These are phyloP conservation scores for Fragilaria crotonensis DNA, from an alignment of 108 stramenopile species.

Conservation along the genomic window DNA sequence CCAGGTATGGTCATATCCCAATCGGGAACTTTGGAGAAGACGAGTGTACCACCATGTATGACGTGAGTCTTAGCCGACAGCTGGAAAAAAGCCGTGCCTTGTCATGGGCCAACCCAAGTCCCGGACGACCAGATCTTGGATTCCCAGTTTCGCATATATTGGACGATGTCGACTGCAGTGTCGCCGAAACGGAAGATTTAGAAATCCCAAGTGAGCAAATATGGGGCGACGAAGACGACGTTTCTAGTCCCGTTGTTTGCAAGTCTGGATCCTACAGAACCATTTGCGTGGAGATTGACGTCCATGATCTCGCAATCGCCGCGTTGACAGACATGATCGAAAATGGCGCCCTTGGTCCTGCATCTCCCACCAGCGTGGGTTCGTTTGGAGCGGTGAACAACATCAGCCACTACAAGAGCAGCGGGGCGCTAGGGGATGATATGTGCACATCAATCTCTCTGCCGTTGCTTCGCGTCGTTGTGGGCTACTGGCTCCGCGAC, in stretches of 20 bases:
- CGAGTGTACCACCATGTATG: conserved; percentile 68
- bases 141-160: conserved; percentile 29
- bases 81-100: conserved; percentile 76
- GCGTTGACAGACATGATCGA: conserved; percentile 58
- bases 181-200: conserved; percentile 7
- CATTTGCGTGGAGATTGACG: conserved; percentile 90
- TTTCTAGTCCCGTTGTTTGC: conserved; percentile 71
- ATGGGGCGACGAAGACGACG: conserved; percentile 79
- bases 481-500: conserved; percentile 82
- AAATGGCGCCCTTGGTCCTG: conserved; percentile 9
- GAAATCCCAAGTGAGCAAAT: conserved; percentile 38
- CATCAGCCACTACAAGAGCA: conserved; percentile 11
- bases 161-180: conserved; percentile 21
- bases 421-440: conserved; percentile 77
- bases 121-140: conserved; percentile 89
- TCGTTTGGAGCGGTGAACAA: conserved; percentile 5
- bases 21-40: conserved; percentile 87
- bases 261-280: conserved; percentile 85
- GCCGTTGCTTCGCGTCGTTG: conserved; percentile 74
- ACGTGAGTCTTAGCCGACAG: conserved; percentile 70
- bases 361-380: conserved; percentile 35
- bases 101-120: conserved; percentile 86
- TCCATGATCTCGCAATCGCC: conserved; percentile 89
- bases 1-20: conserved; percentile 87
- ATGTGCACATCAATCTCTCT: conserved; percentile 75